Evolutionary conservation across 805 yeast genomes (phyloP).

Genomic region (Suhomyces emberorum): DNA sequence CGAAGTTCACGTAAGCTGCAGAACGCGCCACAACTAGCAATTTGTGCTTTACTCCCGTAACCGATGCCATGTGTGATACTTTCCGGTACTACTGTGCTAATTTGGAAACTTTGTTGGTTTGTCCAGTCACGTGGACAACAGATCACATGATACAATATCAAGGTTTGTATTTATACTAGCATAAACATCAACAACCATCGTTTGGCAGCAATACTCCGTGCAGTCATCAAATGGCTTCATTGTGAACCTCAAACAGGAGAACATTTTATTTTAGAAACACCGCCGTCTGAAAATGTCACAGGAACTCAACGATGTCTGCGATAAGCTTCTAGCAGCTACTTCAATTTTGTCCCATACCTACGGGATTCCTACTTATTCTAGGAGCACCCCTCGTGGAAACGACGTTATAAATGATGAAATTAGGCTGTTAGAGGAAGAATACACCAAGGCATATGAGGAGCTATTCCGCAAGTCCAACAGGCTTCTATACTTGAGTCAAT

Average conservation of each 20-base stretch:
- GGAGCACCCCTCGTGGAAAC: neutral
- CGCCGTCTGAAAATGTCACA: conserved; percentile 1
- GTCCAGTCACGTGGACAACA: no score
- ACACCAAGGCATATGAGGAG: conserved; percentile 21
- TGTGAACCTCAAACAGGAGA: no score
- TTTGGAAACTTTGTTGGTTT: no score
- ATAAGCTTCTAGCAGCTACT: conserved; percentile 17
- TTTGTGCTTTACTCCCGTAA: conserved; percentile 34
- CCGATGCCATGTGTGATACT: neutral
- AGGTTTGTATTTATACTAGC: neutral
- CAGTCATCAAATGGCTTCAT: no score
- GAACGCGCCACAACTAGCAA: conserved; percentile 49
- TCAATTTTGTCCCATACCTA: conserved; percentile 27
- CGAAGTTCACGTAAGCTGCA: conserved; percentile 47
- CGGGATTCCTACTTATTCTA: conserved; percentile 25
- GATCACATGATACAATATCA: neutral
- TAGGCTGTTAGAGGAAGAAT: conserved; percentile 22
- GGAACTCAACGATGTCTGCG: conserved; percentile 19
- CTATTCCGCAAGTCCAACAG: conserved; percentile 23
- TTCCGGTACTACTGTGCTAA: no score
- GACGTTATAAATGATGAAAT: conserved; percentile 5
- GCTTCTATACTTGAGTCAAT: conserved; percentile 27
- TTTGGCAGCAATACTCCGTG: neutral
- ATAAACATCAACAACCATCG: neutral
- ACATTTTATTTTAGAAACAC: no score